A percentile compares a stretch with the other conserved stretches of the same genome.
These are phyloP conservation scores for Jatropha curcas DNA, from an alignment of 345 rosid genomes.

Conservation along the genomic window DNA sequence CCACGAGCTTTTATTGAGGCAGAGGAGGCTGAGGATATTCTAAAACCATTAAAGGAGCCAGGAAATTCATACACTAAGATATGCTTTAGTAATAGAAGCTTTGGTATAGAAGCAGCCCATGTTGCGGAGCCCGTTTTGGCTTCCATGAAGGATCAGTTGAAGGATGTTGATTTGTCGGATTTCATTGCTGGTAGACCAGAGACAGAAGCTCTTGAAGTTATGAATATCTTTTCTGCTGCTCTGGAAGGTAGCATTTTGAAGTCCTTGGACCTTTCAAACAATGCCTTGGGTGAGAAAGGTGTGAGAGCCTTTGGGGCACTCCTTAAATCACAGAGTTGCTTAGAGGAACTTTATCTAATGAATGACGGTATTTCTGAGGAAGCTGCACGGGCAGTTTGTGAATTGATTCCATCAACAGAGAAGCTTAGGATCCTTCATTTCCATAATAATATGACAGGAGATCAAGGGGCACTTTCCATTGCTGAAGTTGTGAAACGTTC, in stretches of 20 bases:
- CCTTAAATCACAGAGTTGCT: constrained; percentile 61
- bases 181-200: constrained; percentile 89
- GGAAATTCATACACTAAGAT: constrained; percentile 75
- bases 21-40: constrained; percentile 73
- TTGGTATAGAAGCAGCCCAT: constrained; percentile 73
- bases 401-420: constrained; percentile 82
- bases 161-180: constrained; percentile 86
- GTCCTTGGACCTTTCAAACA: constrained; percentile 75
- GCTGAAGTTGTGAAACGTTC: constrained; percentile 68
- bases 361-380: constrained; percentile 92
- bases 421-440: constrained; percentile 78
- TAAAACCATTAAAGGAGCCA: constrained; percentile 66
- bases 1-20: constrained; percentile 70
- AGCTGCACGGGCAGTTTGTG: constrained; percentile 81
- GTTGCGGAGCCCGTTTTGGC: constrained; percentile 75
- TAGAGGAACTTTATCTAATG: constrained; percentile 84
- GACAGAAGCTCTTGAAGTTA: constrained; percentile 84
- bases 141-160: constrained; percentile 70
- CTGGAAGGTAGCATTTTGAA: constrained; percentile 65
- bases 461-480: constrained; percentile 74
- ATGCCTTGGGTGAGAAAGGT: constrained; percentile 95
- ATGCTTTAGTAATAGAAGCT: constrained; percentile 93
- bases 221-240: constrained; percentile 74
- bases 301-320: constrained; percentile 79
- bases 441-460: constrained; percentile 93